A percentile compares a stretch with the other conserved stretches of the same genome.
Evolutionary conservation across 208 protist genomes (phyloP).

Genomic region (Vickermania ingenoplastis): DNA sequence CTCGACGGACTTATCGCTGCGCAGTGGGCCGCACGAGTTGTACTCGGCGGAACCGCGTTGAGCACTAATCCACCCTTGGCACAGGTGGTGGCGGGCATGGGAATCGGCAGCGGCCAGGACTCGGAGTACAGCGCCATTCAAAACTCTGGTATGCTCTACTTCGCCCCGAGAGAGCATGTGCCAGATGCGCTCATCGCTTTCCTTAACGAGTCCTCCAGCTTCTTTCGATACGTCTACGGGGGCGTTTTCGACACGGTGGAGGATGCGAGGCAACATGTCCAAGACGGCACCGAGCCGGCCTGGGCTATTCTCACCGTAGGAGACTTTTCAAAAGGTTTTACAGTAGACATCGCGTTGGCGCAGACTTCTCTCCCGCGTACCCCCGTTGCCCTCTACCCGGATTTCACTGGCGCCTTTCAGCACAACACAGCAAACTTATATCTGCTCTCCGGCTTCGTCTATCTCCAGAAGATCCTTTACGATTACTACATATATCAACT

Average conservation of each 20-base stretch:
- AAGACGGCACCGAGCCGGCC: not conserved
- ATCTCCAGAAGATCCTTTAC: constrained; percentile 47
- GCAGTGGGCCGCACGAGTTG: no score
- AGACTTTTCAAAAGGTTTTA: constrained; percentile 15
- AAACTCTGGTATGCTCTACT: constrained; percentile 43
- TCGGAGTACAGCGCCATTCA: constrained; percentile 22
- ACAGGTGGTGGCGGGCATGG: no score
- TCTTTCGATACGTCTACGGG: constrained; percentile 54
- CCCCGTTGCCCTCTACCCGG: constrained; percentile 3
- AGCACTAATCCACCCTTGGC: no score
- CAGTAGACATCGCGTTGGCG: constrained; percentile 55
- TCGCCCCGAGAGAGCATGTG: constrained; percentile 40
- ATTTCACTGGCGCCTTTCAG: constrained; percentile 30
- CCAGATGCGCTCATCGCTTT: constrained; percentile 21
- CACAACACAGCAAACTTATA: constrained; percentile 60
- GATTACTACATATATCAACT: constrained; percentile 34
- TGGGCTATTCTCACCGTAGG: constrained; percentile 29
- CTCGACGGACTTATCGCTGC: no score
- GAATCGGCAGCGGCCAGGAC: no score
- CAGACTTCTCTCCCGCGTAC: constrained; percentile 21
- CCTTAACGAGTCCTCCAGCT: constrained; percentile 12
- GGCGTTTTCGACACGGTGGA: constrained; percentile 45
- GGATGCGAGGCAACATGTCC: constrained; percentile 22
- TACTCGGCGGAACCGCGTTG: no score
- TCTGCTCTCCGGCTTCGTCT: constrained; percentile 53